Evolutionary conservation across 1,139 yeast species (phyloP), one percentile per base, ranked within the genome.

Genomic region (Lodderomyces margitis): DNA sequence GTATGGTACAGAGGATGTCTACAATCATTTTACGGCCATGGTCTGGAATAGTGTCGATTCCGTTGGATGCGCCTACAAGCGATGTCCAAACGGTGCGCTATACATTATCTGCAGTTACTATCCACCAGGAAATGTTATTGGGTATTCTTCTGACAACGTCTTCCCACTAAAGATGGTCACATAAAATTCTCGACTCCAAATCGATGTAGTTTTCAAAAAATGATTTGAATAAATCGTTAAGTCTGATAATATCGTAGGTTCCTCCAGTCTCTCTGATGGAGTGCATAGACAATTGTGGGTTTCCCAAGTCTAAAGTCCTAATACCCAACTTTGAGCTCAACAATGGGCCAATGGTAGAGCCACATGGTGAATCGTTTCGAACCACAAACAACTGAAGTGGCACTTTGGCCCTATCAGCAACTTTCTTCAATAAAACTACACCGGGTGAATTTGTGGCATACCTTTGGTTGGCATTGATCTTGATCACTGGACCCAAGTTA

Each of bases 321-420:
- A 92, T 76, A 40, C 98, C 98, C 38, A 92, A 74, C 54, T 86
- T 86, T 3, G 96, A 84, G 24, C 96, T 83, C 47, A 92, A 69
- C 60, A 89, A 85, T 19, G 98, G 98, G 1, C 98, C 98, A 56
- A 92, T 92, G 2, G 98, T 92, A 2, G 96, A 85, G 1, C 98
- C 98, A 65, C 98, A 92, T 3, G 97, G 87, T 1, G 95, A 82
- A 55, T 87, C 96, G 58, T 92, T 92, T 46, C 94, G 77, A 20
- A 86, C 95, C 23, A 91, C 98, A 68, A 92, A 89, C 45, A 89
- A 61, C 58, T 85, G 94, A 46, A 86, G 64, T 10, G 92, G 91
- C 12, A 85, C 83, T 49, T 78, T 67, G 3, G 80, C 83, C 34
- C 57, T 57, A 41, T 81, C 74, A 4, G 95, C 97, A 40, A 86